Evolutionary conservation across 1,139 yeast genomes (phyloP).

Genomic region (Lodderomyces pseudojiufengensis): DNA sequence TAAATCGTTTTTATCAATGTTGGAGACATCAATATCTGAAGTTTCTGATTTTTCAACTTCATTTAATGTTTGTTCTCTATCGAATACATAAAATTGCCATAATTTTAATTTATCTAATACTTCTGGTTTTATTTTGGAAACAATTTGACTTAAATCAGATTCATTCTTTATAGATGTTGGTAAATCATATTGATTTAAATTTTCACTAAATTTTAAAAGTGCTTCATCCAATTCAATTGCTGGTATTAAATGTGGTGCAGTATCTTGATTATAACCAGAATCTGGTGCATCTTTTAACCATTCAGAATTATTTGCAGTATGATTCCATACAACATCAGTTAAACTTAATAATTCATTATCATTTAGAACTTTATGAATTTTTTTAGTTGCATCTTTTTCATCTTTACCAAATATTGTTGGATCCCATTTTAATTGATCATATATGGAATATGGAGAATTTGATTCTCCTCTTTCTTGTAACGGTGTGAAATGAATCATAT

Average conservation of each 20-base stretch:
- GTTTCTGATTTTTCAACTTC: constrained; percentile 9
- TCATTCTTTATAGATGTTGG: constrained; percentile 51
- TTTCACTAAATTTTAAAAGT: constrained; percentile 59
- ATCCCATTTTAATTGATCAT: constrained; percentile 80
- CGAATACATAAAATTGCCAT: constrained; percentile 86
- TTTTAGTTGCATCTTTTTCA: constrained; percentile 27
- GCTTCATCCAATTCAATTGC: constrained; percentile 81
- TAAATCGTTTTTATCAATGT: constrained; percentile 30
- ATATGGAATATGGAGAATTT: constrained; percentile 88
- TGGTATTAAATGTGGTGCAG: constrained; percentile 83
- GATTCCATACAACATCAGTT: constrained; percentile 93
- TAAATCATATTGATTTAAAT: constrained; percentile 52
- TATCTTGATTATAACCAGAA: constrained; percentile 77
- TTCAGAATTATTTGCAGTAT: constrained; percentile 83
- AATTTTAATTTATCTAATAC: constrained; percentile 65
- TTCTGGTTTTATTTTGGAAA: constrained; percentile 63
- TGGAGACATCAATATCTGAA: constrained; percentile 11
- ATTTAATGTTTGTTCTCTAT: constrained; percentile 38
- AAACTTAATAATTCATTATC: constrained; percentile 65
- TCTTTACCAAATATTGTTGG: constrained; percentile 50
- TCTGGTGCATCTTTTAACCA: constrained; percentile 90
- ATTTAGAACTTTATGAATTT: constrained; percentile 40
- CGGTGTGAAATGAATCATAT: constrained; percentile 95
- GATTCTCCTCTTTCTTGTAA: constrained; percentile 85
- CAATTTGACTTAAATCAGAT: constrained; percentile 55